Evolutionary conservation across 2,329 filamentous ascomycete genomes (phyloP).

Genomic region (Penicillium sp.): DNA sequence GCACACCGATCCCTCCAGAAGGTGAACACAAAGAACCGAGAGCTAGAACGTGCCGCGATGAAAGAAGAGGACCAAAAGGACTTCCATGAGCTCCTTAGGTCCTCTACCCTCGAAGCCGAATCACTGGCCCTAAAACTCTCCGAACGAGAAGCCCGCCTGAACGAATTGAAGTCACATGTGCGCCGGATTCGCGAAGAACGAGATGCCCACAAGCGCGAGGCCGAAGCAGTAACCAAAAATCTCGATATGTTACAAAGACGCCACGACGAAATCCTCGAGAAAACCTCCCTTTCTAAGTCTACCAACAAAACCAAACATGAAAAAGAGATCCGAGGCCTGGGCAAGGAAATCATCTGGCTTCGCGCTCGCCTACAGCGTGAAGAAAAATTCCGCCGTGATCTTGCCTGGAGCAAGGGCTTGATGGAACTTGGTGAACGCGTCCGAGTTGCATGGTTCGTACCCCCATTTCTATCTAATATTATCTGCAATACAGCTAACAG

Average conservation of each 20-base stretch:
- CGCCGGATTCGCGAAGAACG: constrained; percentile 58
- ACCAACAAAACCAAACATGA: constrained; percentile 50
- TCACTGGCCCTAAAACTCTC: constrained; percentile 71
- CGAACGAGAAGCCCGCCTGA: constrained; percentile 67
- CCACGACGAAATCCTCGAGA: constrained; percentile 61
- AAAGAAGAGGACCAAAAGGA: constrained; percentile 46
- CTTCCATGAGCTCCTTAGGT: constrained; percentile 49
- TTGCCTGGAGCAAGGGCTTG: constrained; percentile 84
- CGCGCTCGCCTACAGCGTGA: constrained; percentile 78
- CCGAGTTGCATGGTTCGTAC: constrained; percentile 72
- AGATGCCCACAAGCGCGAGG: constrained; percentile 41
- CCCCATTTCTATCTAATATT: constrained; percentile 5
- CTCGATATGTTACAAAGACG: constrained; percentile 56
- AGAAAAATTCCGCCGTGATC: constrained; percentile 72
- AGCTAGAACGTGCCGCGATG: constrained; percentile 52
- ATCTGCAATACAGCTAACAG: constrained; percentile 21
- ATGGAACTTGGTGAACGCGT: constrained; percentile 73
- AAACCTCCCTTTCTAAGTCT: constrained; percentile 38
- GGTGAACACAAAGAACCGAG: constrained; percentile 51
- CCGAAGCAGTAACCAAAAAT: constrained; percentile 42
- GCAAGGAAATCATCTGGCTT: constrained; percentile 89
- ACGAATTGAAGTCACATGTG: constrained; percentile 58
- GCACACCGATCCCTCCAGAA: constrained; percentile 62
- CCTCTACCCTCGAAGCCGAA: constrained; percentile 54
- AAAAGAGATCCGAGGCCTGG: constrained; percentile 74